A percentile compares a stretch with the other conserved stretches of the same genome.
These are phyloP conservation scores for Sporormia fimetaria DNA, from an alignment of 495 filamentous ascomycete genomes.

Conservation along the genomic window DNA sequence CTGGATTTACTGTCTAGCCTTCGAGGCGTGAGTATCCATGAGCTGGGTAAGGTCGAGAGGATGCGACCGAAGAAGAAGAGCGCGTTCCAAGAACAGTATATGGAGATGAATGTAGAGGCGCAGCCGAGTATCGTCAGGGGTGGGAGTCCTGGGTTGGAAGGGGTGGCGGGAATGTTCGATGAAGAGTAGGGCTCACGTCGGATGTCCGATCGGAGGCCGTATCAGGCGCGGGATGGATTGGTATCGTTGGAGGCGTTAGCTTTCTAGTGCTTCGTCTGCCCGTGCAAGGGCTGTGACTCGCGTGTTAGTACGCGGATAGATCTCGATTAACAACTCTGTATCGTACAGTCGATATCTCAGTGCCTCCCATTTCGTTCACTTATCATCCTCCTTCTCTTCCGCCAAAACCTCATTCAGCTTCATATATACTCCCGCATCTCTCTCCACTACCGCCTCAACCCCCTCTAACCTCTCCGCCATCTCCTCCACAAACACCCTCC, in stretches of 20 bases:
- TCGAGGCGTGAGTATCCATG: constrained; percentile 79
- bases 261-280: too few species aligned
- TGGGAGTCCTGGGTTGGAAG: constrained; percentile 36
- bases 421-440: constrained; percentile 1
- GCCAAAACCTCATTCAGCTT: too few species aligned
- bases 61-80: constrained; percentile 44
- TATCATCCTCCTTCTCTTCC: too few species aligned
- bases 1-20: constrained; percentile 78
- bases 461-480: constrained; percentile 24
- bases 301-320: too few species aligned
- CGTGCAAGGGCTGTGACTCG: too few species aligned
- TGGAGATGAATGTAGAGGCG: constrained; percentile 38
- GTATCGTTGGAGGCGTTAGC: too few species aligned
- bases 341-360: too few species aligned
- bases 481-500: constrained; percentile 26
- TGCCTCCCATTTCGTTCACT: too few species aligned
- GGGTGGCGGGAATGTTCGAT: constrained; percentile 59
- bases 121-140: constrained; percentile 35
- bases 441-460: constrained; percentile 6
- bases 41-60: constrained; percentile 70
- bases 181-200: too few species aligned
- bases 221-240: too few species aligned
- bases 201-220: too few species aligned
- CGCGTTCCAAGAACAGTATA: constrained; percentile 45
- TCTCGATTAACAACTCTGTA: too few species aligned